A percentile compares a stretch with the other conserved stretches of the same genome.
phyloP scores from a whole-genome alignment of 2,329 filamentous ascomycete species.

The Metarhizium sp. region DNA sequence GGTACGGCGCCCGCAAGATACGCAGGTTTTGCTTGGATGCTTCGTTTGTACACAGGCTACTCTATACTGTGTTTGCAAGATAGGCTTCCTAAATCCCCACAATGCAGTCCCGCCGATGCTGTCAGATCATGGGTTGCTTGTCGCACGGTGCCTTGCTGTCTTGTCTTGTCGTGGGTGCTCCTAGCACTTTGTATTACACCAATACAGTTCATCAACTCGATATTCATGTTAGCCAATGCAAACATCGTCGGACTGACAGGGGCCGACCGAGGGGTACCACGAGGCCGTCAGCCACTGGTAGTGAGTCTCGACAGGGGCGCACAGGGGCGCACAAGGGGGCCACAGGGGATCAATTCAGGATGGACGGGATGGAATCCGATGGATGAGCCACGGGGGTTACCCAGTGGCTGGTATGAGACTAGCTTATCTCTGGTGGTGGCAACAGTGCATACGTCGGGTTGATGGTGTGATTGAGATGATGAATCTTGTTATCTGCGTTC shows the following conservation, averaged over 20 bases:
- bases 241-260: not conserved
- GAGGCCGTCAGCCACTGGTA: not conserved
- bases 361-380: not conserved
- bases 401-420: not conserved
- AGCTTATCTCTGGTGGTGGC: not conserved
- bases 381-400: not conserved
- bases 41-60: not conserved
- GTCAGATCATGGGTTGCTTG: not conserved
- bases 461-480: not conserved
- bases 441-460: not conserved
- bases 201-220: no score
- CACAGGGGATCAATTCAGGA: not conserved
- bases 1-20: not conserved
- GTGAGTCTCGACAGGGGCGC: not conserved
- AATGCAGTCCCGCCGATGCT: not conserved
- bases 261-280: not conserved
- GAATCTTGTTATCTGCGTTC: not conserved
- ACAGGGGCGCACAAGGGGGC: not conserved
- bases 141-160: not conserved
- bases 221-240: no score
- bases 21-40: not conserved
- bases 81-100: not conserved
- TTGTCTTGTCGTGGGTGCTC: not conserved
- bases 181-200: no score
- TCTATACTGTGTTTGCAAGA: no score